Conservation (phyloP, 2,329 filamentous ascomycete genomes). For the Fusarium pseudoanthophilum region DNA sequence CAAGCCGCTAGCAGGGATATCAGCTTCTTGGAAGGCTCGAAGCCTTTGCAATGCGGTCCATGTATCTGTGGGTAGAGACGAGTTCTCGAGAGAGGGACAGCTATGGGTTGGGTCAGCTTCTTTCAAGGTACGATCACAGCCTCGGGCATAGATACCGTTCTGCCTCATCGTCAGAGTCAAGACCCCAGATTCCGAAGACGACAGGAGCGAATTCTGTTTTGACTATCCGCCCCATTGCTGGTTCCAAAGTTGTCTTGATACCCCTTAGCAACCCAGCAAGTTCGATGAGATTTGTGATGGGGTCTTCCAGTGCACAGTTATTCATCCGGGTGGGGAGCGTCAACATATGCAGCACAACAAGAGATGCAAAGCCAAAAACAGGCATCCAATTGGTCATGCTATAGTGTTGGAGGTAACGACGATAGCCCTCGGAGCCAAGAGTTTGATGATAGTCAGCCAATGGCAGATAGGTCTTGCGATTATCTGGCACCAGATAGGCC, state of each 20-base stretch:
- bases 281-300: constrained; percentile 37
- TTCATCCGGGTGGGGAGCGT: constrained; percentile 37
- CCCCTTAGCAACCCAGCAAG: constrained; percentile 37
- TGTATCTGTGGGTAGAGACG: constrained; percentile 36
- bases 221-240: constrained; percentile 30
- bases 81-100: constrained; percentile 29
- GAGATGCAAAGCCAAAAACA: constrained; percentile 56
- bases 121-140: background rate
- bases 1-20: constrained; percentile 33
- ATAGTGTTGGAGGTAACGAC: constrained; percentile 33
- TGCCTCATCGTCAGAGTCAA: constrained; percentile 14
- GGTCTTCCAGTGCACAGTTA: constrained; percentile 27
- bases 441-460: constrained; percentile 47
- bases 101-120: constrained; percentile 13
- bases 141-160: constrained; percentile 3
- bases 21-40: constrained; percentile 34
- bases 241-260: constrained; percentile 34
- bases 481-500: constrained; percentile 43
- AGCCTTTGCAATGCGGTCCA: constrained; percentile 36
- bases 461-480: constrained; percentile 41
- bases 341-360: constrained; percentile 48
- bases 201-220: constrained; percentile 41
- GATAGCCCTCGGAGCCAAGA: constrained; percentile 46
- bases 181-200: constrained; percentile 35
- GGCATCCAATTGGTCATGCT: constrained; percentile 41